Percentiles rank a stretch among this genome's conserved stretches.
Evolutionary conservation across 2,329 filamentous ascomycete genomes (phyloP).

Genomic region (Phyllosticta capitalensis): DNA sequence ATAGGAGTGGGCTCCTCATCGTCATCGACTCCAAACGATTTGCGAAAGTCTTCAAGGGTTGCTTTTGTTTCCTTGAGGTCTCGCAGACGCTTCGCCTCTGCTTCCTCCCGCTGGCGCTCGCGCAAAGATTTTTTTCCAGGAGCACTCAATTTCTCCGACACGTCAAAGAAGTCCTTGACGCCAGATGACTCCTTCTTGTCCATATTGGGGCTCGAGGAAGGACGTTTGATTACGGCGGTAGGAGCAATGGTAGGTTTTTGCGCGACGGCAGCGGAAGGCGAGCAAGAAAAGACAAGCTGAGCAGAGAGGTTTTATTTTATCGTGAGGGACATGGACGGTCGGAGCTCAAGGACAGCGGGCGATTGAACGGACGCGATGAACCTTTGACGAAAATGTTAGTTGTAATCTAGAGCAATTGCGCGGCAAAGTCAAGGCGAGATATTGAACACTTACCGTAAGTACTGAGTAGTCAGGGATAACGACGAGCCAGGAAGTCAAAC

Average conservation of each 20-base stretch:
- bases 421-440: too few relatives aligned
- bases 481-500: too few relatives aligned
- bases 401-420: too few relatives aligned
- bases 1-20: slow-evolving; percentile 18
- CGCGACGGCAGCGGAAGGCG: neutral
- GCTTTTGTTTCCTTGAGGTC: slow-evolving; percentile 83
- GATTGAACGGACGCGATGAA: too few relatives aligned
- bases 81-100: slow-evolving; percentile 74
- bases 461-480: too few relatives aligned
- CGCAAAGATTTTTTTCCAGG: slow-evolving; percentile 78
- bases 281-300: neutral
- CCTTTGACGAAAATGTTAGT: too few relatives aligned
- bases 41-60: slow-evolving; percentile 79
- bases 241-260: neutral
- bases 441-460: too few relatives aligned
- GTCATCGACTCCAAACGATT: slow-evolving; percentile 59
- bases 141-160: slow-evolving; percentile 70
- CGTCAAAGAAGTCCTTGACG: slow-evolving; percentile 53
- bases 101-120: slow-evolving; percentile 80
- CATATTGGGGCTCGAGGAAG: neutral
- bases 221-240: neutral
- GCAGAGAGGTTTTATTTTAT: neutral
- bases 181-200: slow-evolving; percentile 3
- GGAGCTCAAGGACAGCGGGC: too few relatives aligned
- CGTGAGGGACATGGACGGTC: too few relatives aligned